These are phyloP conservation scores for Periconia sp. DNA, from an alignment of 2,329 filamentous ascomycete species.

Conservation along the genomic window DNA sequence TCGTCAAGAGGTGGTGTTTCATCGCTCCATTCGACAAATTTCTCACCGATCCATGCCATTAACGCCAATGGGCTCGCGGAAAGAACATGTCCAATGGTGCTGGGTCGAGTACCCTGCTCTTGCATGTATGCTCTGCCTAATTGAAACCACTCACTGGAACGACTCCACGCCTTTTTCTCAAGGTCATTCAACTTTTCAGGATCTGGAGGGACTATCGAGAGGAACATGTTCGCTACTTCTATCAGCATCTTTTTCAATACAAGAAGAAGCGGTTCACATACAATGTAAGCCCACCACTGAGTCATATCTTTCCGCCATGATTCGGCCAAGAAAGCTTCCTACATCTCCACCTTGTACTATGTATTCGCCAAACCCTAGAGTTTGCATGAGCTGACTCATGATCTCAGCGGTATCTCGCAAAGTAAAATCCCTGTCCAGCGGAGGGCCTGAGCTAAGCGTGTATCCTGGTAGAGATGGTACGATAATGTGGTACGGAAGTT, in stretches of 20 bases:
- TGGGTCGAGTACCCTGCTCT: slow-evolving; percentile 58
- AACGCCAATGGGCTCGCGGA: slow-evolving; percentile 58
- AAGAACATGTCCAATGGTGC: slow-evolving; percentile 60
- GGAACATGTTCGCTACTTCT: too few species aligned
- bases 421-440: slow-evolving; percentile 50
- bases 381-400: slow-evolving; percentile 58
- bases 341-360: slow-evolving; percentile 62
- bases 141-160: slow-evolving; percentile 34
- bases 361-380: slow-evolving; percentile 59
- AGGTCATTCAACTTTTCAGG: too few species aligned
- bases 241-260: too few species aligned
- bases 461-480: slow-evolving; percentile 61
- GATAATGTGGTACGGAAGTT: slow-evolving; percentile 60
- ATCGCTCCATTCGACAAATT: slow-evolving; percentile 59
- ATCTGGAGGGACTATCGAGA: too few species aligned
- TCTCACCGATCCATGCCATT: slow-evolving; percentile 62
- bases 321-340: too few species aligned
- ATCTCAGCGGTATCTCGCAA: slow-evolving; percentile 45
- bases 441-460: slow-evolving; percentile 51
- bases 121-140: slow-evolving; percentile 54
- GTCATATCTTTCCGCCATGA: too few species aligned
- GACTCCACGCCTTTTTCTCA: too few species aligned
- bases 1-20: slow-evolving; percentile 39
- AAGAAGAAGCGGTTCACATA: too few species aligned
- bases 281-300: too few species aligned